Percentiles rank a stretch among this genome's conserved stretches.
phyloP scores from a whole-genome alignment of 306 rosid genomes.

The Prunus fruticosa region DNA sequence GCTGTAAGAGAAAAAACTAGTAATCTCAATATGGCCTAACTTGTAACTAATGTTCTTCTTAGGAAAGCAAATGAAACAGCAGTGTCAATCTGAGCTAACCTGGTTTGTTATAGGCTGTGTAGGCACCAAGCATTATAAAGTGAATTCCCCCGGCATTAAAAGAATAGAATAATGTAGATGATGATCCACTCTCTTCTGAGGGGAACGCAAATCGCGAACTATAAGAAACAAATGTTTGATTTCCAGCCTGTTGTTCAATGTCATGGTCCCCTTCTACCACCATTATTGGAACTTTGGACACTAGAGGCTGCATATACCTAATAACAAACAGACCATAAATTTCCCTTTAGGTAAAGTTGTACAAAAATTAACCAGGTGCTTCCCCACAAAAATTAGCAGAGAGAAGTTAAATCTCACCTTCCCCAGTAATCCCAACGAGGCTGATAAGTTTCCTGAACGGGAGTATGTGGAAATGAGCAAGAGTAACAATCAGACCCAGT shows the following conservation, averaged over 20 bases:
- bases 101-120: conserved; percentile 51
- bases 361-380: neutral
- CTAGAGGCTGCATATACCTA: conserved; percentile 83
- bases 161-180: conserved; percentile 73
- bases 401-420: conserved; percentile 39
- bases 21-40: neutral
- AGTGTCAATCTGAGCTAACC: conserved; percentile 26
- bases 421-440: conserved; percentile 99
- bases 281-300: conserved; percentile 79
- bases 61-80: neutral
- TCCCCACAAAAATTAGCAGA: neutral
- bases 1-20: conserved; percentile 32
- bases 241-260: conserved; percentile 66
- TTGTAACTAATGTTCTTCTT: neutral
- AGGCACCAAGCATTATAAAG: conserved; percentile 81
- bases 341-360: neutral
- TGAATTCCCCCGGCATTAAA: conserved; percentile 93
- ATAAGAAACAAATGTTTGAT: conserved; percentile 68
- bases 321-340: conserved; percentile 8
- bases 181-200: conserved; percentile 75
- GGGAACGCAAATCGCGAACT: conserved; percentile 86
- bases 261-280: conserved; percentile 93
- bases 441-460: conserved; percentile 84
- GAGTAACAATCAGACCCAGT: conserved; percentile 69
- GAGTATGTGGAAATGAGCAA: conserved; percentile 71